phyloP scores from a whole-genome alignment of 2,329 filamentous ascomycete species.

The Teratosphaeria epicoccoides region DNA sequence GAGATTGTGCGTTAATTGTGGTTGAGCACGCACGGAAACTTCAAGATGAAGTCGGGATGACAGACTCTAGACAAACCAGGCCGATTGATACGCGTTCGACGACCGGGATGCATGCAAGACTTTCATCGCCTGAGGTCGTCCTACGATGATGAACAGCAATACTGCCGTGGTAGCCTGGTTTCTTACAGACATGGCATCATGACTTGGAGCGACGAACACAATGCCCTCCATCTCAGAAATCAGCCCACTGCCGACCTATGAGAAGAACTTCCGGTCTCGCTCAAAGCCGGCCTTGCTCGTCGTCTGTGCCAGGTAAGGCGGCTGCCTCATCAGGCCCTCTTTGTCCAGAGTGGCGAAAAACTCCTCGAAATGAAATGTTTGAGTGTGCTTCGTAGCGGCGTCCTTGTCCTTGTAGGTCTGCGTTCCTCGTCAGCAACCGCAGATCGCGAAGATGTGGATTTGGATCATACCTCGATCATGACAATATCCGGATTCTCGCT shows the following conservation, averaged over 20 bases:
- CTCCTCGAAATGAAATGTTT: constrained; percentile 11
- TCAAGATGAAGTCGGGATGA: too few species aligned
- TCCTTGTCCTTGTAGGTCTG: constrained; percentile 12
- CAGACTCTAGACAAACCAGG: too few species aligned
- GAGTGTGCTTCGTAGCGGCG: constrained; percentile 11
- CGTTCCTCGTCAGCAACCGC: neutral
- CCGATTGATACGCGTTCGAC: too few species aligned
- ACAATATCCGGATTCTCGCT: constrained; percentile 11
- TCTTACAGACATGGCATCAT: too few species aligned
- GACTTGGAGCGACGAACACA: neutral
- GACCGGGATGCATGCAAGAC: too few species aligned
- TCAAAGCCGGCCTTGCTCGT: constrained; percentile 14
- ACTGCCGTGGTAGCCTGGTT: neutral
- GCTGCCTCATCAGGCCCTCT: constrained; percentile 11
- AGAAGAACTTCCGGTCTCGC: constrained; percentile 10
- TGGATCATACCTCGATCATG: constrained; percentile 14
- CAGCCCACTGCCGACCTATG: neutral
- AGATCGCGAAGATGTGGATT: neutral
- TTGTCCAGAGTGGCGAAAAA: constrained; percentile 10
- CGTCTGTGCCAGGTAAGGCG: constrained; percentile 12
- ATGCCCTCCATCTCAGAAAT: neutral
- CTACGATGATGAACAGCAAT: neutral
- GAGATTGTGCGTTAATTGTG: too few species aligned
- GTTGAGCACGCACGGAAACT: too few species aligned
- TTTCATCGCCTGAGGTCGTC: too few species aligned